These are phyloP conservation scores for Kodamaea fungicola DNA, from an alignment of 1,139 yeast genomes.

Conservation along the genomic window DNA sequence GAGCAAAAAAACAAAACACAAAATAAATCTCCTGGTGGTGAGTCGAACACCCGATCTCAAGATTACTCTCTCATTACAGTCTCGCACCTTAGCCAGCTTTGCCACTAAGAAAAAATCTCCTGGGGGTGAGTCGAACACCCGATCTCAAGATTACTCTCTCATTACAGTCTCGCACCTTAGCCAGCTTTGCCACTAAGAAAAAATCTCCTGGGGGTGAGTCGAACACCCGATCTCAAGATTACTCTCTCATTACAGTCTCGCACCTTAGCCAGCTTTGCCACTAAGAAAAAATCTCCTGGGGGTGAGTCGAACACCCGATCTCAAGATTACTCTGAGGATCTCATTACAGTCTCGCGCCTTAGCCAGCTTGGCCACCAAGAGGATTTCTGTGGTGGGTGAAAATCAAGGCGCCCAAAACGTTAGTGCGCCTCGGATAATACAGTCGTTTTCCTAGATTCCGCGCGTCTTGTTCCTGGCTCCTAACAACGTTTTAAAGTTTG, in stretches of 20 bases:
- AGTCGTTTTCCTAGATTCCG: too few relatives aligned
- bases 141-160: conserved; percentile 72
- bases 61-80: too few relatives aligned
- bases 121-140: conserved; percentile 86
- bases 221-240: conserved; percentile 83
- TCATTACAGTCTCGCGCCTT: conserved; percentile 80
- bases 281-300: conserved; percentile 68
- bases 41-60: conserved; percentile 85
- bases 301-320: conserved; percentile 87
- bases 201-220: conserved; percentile 79
- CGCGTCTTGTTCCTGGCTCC: too few relatives aligned
- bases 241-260: too few relatives aligned
- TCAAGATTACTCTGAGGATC: conserved; percentile 56
- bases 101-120: conserved; percentile 61
- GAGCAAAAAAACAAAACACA: too few relatives aligned
- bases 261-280: too few relatives aligned
- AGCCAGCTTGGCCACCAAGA: conserved; percentile 79
- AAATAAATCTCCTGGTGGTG: conserved; percentile 66
- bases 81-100: too few relatives aligned
- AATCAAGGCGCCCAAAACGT: too few relatives aligned
- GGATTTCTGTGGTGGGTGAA: conserved; percentile 15
- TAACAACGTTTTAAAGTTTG: too few relatives aligned
- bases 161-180: too few relatives aligned
- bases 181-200: too few relatives aligned
- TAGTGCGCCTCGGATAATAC: too few relatives aligned